phyloP scores from a whole-genome alignment of 2,329 filamentous ascomycete species.

The Fusarium beomiforme region DNA sequence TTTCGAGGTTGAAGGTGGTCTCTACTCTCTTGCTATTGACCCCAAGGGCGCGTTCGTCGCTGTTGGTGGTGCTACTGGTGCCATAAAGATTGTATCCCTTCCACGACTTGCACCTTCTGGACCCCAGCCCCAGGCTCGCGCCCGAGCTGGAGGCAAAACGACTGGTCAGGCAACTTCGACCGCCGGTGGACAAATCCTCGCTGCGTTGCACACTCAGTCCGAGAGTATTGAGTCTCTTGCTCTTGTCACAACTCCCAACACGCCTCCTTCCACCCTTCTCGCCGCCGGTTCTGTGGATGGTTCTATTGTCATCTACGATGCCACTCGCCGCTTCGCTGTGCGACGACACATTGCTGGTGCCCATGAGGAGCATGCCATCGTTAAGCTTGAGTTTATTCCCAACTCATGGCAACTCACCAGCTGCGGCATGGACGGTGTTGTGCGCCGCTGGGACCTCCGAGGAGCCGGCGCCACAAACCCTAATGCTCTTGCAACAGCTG shows the following conservation, averaged over 20 bases:
- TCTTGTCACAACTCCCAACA: constrained; percentile 57
- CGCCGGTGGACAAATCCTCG: constrained; percentile 73
- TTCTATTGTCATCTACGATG: constrained; percentile 87
- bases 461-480: constrained; percentile 52
- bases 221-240: constrained; percentile 81
- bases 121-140: constrained; percentile 37
- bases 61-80: constrained; percentile 86
- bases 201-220: constrained; percentile 80
- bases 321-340: constrained; percentile 85
- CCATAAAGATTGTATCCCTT: constrained; percentile 85
- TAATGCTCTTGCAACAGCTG: constrained; percentile 48
- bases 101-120: constrained; percentile 65
- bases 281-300: constrained; percentile 77
- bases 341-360: constrained; percentile 82
- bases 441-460: constrained; percentile 86
- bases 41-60: constrained; percentile 83
- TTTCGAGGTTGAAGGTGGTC: constrained; percentile 89
- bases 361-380: constrained; percentile 88
- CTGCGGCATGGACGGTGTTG: constrained; percentile 91
- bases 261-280: constrained; percentile 64
- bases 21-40: constrained; percentile 88
- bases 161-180: constrained; percentile 48
- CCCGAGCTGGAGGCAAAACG: constrained; percentile 46
- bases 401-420: constrained; percentile 79
- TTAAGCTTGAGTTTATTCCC: constrained; percentile 89